These are phyloP conservation scores for Yarrowia osloensis DNA, from an alignment of 805 yeast genomes.

Conservation along the genomic window DNA sequence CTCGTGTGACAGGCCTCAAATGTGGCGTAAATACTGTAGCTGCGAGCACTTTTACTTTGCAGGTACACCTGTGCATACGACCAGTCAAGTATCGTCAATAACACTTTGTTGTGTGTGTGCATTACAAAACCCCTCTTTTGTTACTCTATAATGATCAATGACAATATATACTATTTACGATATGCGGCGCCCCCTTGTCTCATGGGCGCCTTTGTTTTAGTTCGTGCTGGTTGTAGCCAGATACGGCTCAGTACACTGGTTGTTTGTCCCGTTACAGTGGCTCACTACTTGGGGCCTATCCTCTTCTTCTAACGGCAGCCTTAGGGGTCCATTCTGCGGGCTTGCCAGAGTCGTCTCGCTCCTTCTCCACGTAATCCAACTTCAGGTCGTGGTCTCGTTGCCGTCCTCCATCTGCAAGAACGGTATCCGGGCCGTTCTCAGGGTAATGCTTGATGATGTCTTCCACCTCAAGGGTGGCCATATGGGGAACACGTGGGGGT, in stretches of 20 bases:
- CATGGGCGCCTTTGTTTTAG: not conserved
- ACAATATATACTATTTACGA: conserved; percentile 18
- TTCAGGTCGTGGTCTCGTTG: conserved; percentile 13
- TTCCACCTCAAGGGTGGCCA: conserved; percentile 1
- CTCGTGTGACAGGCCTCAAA: not conserved
- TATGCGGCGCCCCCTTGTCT: not conserved
- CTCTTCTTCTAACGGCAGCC: not conserved
- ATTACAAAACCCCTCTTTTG: not conserved
- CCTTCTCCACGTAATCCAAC: conserved; percentile 22
- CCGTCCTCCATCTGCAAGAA: conserved; percentile 20
- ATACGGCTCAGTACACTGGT: no score
- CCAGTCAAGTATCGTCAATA: not conserved
- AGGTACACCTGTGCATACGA: no score
- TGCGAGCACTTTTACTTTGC: no score
- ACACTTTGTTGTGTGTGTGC: not conserved
- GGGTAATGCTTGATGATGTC: conserved; percentile 26
- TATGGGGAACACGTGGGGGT: not conserved
- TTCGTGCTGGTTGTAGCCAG: no score
- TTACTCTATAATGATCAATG: not conserved
- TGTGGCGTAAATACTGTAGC: no score
- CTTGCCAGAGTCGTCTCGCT: not conserved
- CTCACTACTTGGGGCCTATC: not conserved
- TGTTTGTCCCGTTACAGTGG: no score
- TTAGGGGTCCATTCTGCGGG: no score
- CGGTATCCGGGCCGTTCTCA: conserved; percentile 16